Base-by-base conservation (phyloP, 1,139 yeast genomes). In the Kodamaea arcana region DNA sequence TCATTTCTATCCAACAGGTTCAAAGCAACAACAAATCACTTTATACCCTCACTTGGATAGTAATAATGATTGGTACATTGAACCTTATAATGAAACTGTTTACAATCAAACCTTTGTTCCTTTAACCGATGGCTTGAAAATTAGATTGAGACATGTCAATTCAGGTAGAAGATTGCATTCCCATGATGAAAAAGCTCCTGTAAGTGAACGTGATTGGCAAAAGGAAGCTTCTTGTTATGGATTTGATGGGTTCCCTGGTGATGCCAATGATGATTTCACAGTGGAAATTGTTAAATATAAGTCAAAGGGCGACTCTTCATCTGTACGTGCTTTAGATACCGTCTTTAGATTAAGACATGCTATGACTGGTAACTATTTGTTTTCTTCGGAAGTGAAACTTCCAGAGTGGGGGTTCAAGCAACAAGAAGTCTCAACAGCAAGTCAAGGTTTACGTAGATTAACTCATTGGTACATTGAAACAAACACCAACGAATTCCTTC, bases 341-440 rank as follows among this genome's bases (percentile, higher is more conserved):
- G 72, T 85, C 40, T 85, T 94, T 72, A 76, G 94, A 62, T 75
- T 94, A 46, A 80, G 78, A 58, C 98, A 94, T 56, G 88, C 94
- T 33, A 78, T 85, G 81, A 74, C 92, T 25, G 96, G 96, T 34
- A 80, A 95, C 62, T 82, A 83, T 53, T 69, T 94, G 51, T 92
- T 90, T 62, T 86, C 97, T 18, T 88, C 86, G 55, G 80, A 77
- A 43, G 82, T 78, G 34, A 86, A 85, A 60, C 76, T 92, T 48
- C 98, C 98, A 39, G 82, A 80, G 39, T 92, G 97, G 97, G 98
- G 92, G 3, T 88, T 83, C 52, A 94, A 83, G 49, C 98, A 94
- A 65, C 97, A 87, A 62, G 99, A 92, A 67, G 98, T 94, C 32
- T 81, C 96, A 9, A 78, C 96, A 62, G 94, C 97, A 33, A 69